Percentiles rank a stretch among this genome's conserved stretches.
Evolutionary conservation across 2,329 filamentous ascomycete genomes (phyloP).

Genomic region (Gaeumannomyces sp.): DNA sequence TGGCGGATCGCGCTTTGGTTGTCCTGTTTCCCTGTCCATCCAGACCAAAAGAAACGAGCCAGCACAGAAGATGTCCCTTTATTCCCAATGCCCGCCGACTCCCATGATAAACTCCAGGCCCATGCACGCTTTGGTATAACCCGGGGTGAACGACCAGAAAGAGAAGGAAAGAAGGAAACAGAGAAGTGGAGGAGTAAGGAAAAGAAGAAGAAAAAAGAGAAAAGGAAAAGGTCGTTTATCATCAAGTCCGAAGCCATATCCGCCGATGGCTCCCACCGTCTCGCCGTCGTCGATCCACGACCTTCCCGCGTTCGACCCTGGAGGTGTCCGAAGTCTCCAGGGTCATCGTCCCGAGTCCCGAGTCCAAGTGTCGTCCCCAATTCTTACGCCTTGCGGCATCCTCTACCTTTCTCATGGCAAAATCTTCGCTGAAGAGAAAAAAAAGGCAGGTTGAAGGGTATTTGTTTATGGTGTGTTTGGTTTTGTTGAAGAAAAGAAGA

Average conservation of each 20-base stretch:
- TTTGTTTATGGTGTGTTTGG: conserved; percentile 15
- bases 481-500: conserved; percentile 22
- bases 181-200: conserved; percentile 9
- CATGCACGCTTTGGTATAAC: conserved; percentile 15
- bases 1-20: conserved; percentile 1
- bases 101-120: conserved; percentile 10
- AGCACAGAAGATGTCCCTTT: background rate
- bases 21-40: background rate
- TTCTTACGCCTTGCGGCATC: conserved; percentile 33
- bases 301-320: background rate
- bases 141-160: conserved; percentile 7
- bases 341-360: background rate
- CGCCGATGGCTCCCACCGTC: background rate
- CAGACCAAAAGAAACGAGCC: conserved; percentile 1
- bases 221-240: background rate
- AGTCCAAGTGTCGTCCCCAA: conserved; percentile 6
- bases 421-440: conserved; percentile 14
- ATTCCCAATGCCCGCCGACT: conserved; percentile 2
- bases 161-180: conserved; percentile 7
- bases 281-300: background rate
- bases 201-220: conserved; percentile 13
- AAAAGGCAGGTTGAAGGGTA: conserved; percentile 9
- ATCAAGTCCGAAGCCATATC: background rate
- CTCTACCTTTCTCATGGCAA: conserved; percentile 20
- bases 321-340: conserved; percentile 9